Evolutionary conservation across 768 basidiomycete genomes (phyloP).

Genomic region (Tricholoma sp.): DNA sequence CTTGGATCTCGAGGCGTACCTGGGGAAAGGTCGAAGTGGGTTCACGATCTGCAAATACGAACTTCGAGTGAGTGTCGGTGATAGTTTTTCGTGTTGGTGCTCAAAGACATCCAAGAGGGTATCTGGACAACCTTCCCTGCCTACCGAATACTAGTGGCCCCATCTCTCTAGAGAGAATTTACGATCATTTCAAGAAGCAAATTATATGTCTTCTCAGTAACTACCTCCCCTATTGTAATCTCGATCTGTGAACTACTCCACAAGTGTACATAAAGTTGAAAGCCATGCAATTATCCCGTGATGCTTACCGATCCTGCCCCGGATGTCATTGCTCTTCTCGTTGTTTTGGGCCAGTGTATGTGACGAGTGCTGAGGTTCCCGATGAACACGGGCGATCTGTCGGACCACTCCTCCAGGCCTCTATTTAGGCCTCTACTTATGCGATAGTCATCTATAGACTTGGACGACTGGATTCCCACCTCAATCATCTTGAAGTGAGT

Average conservation of each 20-base stretch:
- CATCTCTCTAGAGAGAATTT: background rate
- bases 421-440: background rate
- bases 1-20: constrained; percentile 19
- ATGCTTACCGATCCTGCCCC: background rate
- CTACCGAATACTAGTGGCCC: background rate
- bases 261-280: background rate
- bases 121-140: background rate
- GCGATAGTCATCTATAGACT: background rate
- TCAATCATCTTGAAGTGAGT: background rate
- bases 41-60: constrained; percentile 25
- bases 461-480: background rate
- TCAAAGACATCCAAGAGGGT: background rate
- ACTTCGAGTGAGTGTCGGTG: constrained; percentile 17
- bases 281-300: background rate
- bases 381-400: background rate
- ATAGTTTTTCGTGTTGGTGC: background rate
- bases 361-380: background rate
- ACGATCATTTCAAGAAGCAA: background rate
- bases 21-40: constrained; percentile 22
- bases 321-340: background rate
- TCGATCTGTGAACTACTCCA: background rate
- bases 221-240: background rate
- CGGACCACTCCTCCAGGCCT: background rate
- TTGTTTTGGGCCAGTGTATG: background rate
- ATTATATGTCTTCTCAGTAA: background rate